A percentile compares a stretch with the other conserved stretches of the same genome.
These are phyloP conservation scores for Trichoderma polysporum DNA, from an alignment of 2,329 filamentous ascomycete genomes.

Conservation along the genomic window DNA sequence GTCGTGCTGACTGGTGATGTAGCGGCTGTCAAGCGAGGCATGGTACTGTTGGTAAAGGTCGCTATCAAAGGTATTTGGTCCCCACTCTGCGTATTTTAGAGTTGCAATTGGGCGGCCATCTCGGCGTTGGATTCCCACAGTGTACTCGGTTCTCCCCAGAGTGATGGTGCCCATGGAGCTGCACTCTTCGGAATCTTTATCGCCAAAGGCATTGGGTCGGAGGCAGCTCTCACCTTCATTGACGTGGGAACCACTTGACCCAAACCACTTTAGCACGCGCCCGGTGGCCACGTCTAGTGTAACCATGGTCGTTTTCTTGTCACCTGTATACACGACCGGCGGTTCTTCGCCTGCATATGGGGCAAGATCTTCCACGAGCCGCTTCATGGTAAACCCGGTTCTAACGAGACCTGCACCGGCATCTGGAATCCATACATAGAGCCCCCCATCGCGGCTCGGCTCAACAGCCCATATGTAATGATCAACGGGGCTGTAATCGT, in stretches of 20 bases:
- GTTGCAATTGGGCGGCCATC: slow-evolving; percentile 79
- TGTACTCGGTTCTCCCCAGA: slow-evolving; percentile 86
- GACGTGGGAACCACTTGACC: slow-evolving; percentile 66
- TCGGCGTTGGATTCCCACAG: slow-evolving; percentile 75
- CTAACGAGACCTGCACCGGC: slow-evolving; percentile 59
- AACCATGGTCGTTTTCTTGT: slow-evolving; percentile 87
- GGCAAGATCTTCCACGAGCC: slow-evolving; percentile 77
- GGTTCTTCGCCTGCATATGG: slow-evolving; percentile 75
- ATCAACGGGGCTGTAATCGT: slow-evolving; percentile 66
- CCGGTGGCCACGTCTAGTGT: slow-evolving; percentile 87
- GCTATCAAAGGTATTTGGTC: slow-evolving; percentile 83
- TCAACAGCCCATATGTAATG: slow-evolving; percentile 96
- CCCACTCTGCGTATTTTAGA: slow-evolving; percentile 92
- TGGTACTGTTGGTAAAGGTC: slow-evolving; percentile 85
- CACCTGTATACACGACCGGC: slow-evolving; percentile 82
- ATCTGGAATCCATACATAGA: slow-evolving; percentile 80
- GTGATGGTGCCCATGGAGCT: slow-evolving; percentile 77
- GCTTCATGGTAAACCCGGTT: slow-evolving; percentile 75
- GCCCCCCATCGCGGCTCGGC: slow-evolving; percentile 78
- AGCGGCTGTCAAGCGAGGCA: slow-evolving; percentile 77
- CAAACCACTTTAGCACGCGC: slow-evolving; percentile 79
- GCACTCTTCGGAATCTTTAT: slow-evolving; percentile 71
- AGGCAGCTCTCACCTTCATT: slow-evolving; percentile 74
- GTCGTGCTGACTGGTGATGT: slow-evolving; percentile 84
- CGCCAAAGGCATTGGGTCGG: slow-evolving; percentile 64